These are phyloP conservation scores for Diphasiastrum complanatum DNA, from an alignment of 83 land plant species.

Conservation along the genomic window DNA sequence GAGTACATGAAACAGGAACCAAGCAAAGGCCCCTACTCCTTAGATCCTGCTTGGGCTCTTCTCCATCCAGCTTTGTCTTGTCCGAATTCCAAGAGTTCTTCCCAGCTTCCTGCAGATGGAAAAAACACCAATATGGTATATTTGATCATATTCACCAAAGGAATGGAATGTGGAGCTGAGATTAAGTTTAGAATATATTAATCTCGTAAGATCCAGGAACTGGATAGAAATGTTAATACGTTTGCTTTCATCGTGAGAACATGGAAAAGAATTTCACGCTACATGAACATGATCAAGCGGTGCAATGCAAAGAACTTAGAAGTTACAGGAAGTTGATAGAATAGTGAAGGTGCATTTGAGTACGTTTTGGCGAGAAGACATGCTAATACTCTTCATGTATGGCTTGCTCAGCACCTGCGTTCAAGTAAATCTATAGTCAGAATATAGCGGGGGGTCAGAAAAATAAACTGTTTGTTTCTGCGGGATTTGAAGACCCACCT, in stretches of 20 bases:
- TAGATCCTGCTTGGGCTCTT: slow-evolving; percentile 43
- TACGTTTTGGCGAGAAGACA: background rate
- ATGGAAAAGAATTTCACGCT: too few relatives aligned
- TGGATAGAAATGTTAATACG: background rate
- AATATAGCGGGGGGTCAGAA: slow-evolving; percentile 14
- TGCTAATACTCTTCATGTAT: slow-evolving; percentile 16
- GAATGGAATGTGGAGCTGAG: too few relatives aligned
- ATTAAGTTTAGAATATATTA: too few relatives aligned
- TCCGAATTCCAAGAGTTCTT: background rate
- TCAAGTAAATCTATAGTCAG: background rate
- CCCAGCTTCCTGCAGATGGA: slow-evolving; percentile 15
- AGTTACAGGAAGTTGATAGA: background rate
- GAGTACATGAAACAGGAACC: slow-evolving; percentile 54
- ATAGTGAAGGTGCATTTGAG: background rate
- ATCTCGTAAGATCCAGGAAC: background rate
- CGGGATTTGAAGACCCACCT: slow-evolving; percentile 31
- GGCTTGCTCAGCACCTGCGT: slow-evolving; percentile 26
- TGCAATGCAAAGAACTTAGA: too few relatives aligned
- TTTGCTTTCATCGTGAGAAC: background rate
- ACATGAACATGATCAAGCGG: too few relatives aligned
- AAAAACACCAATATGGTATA: background rate
- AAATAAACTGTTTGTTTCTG: background rate
- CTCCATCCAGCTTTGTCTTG: slow-evolving; percentile 18
- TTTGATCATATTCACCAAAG: too few relatives aligned
- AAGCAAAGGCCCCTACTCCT: slow-evolving; percentile 69